phyloP scores from a whole-genome alignment of 2,329 filamentous ascomycete genomes.

The Ustilaginoidea virens region DNA sequence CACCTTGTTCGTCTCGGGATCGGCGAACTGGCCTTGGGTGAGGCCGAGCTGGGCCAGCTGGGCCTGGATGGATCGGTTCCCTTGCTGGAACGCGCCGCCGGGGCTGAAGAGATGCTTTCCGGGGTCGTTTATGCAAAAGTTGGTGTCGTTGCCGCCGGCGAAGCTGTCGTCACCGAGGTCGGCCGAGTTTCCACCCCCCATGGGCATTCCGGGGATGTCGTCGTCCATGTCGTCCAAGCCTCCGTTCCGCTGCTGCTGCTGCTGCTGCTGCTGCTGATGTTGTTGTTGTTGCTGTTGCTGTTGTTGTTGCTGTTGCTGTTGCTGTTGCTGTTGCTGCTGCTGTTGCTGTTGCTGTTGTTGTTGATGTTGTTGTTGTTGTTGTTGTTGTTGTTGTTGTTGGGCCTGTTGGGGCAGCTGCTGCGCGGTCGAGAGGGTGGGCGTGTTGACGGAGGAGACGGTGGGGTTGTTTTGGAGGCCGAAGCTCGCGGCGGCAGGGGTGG shows the following conservation, averaged over 20 bases:
- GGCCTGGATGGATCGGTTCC: conserved; percentile 49
- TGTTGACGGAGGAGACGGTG: conserved; percentile 94
- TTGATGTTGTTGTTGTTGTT: conserved; percentile 37
- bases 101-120: conserved; percentile 87
- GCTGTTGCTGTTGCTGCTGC: conserved; percentile 37
- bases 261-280: too few relatives aligned
- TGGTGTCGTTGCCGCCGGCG: conserved; percentile 31
- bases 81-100: conserved; percentile 53
- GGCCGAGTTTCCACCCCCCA: conserved; percentile 40
- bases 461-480: conserved; percentile 84
- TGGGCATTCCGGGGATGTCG: conserved; percentile 47
- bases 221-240: conserved; percentile 54
- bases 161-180: conserved; percentile 38
- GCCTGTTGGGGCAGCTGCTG: conserved; percentile 49
- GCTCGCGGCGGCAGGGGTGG: conserved; percentile 63
- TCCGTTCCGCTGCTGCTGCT: conserved; percentile 38
- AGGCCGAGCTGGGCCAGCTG: conserved; percentile 59
- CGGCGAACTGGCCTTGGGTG: conserved; percentile 60
- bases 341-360: conserved; percentile 36
- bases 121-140: conserved; percentile 72
- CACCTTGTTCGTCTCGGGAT: conserved; percentile 54
- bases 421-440: conserved; percentile 73
- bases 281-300: conserved; percentile 39
- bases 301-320: conserved; percentile 38
- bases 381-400: conserved; percentile 38